Evolutionary conservation across 2,329 filamentous ascomycete genomes (phyloP), one percentile per base, ranked within the genome.

Genomic region (Fusarium camptoceras): DNA sequence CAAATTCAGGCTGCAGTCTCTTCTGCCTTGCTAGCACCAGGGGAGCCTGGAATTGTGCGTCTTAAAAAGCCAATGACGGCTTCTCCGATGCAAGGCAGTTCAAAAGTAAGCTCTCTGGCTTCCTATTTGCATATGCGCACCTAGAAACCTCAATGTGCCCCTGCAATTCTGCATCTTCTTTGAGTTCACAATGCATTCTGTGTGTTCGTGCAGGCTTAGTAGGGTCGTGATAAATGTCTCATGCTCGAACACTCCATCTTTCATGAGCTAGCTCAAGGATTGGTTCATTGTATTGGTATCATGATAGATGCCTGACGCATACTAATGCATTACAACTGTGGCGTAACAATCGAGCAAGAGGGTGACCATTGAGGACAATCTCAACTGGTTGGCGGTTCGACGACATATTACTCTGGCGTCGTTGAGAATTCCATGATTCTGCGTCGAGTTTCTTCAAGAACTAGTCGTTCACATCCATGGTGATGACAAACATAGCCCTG

Each of bases 21-120:
- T 72, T 69, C 72, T 73, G 72, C 70, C 70, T 74, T 59, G 47
- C 53, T 70, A 64, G 65, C 31, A 55, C 43, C 64, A 53, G 60
- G 71, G 72, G 31, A 73, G 73, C 73, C 73, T 75, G 56, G 60
- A 22, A 27, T 62, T 24, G 16, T 74, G 71, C 66, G 61, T 72
- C 30, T 50, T 30, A 22, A 25, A 54, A 57, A 48, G 55, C 70
- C 68, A 75, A 72, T 75, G 49, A 56, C 63, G 62, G 57, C 34
- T 48, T 57, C 25, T 20, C 63, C 64, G 53, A 60, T 58, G 53
- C 48, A 55, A 51, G 58, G 34, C 34, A 37, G 55, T 51, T 55
- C 31, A 59, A 60, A 10, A 14, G 37, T 42, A 34, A 53, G 24
- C 49, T 53, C n/a, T 20, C 20, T 24, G 49, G 30, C 22, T 53